Percentiles rank a stretch among this genome's conserved stretches.
phyloP scores from a whole-genome alignment of 208 protist species.

The Acanthamoeba healyi region DNA sequence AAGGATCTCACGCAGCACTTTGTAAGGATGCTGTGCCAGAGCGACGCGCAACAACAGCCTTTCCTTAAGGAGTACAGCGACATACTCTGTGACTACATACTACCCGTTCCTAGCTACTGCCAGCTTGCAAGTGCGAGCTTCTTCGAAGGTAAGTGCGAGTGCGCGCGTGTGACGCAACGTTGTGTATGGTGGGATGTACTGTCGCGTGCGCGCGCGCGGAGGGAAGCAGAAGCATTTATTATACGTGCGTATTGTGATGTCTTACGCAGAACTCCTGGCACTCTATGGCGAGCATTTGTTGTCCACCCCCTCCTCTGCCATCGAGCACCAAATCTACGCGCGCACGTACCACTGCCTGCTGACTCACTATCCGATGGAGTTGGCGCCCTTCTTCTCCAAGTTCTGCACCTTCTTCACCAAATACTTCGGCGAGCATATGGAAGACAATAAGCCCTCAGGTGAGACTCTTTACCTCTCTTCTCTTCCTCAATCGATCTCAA shows the following conservation, averaged over 20 bases:
- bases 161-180: neutral
- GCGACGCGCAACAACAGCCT: slow-evolving; percentile 16
- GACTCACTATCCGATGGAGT: slow-evolving; percentile 50
- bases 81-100: slow-evolving; percentile 42
- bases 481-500: neutral
- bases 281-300: slow-evolving; percentile 29
- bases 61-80: slow-evolving; percentile 56
- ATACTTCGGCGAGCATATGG: slow-evolving; percentile 27
- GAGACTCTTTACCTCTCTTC: too few relatives aligned
- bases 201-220: neutral
- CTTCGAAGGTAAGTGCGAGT: neutral
- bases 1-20: slow-evolving; percentile 56
- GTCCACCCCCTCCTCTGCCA: slow-evolving; percentile 1
- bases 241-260: neutral
- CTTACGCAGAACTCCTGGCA: neutral
- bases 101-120: slow-evolving; percentile 43
- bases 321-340: slow-evolving; percentile 54
- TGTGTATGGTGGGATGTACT: neutral
- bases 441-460: slow-evolving; percentile 40
- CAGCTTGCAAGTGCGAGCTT: slow-evolving; percentile 22
- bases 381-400: slow-evolving; percentile 21
- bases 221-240: neutral
- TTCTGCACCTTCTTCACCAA: slow-evolving; percentile 27
- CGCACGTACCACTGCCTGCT: slow-evolving; percentile 49
- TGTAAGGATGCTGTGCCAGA: slow-evolving; percentile 37